phyloP scores from a whole-genome alignment of 805 yeast species.

The Ogataea paraovalis region DNA sequence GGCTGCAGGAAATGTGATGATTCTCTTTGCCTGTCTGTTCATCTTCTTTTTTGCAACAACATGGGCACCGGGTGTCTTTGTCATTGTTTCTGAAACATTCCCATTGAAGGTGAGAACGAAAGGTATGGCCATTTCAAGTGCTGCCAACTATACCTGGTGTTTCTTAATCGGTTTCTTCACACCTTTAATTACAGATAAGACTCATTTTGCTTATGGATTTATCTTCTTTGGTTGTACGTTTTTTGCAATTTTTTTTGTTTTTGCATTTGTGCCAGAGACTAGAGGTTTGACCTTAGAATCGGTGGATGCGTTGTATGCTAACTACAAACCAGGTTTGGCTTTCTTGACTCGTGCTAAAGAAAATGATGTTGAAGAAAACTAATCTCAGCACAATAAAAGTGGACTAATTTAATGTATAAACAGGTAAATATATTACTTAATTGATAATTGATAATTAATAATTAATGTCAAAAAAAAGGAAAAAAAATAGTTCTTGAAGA shows the following conservation, averaged over 20 bases:
- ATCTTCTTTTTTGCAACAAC: conserved; percentile 66
- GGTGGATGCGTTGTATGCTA: not conserved
- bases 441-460: too few relatives aligned
- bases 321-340: conserved; percentile 12
- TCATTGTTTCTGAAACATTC: conserved; percentile 61
- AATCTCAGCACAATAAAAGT: too few relatives aligned
- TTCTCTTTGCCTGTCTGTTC: conserved; percentile 59
- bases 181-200: conserved; percentile 49
- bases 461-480: too few relatives aligned
- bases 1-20: conserved; percentile 60
- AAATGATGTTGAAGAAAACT: conserved; percentile 49
- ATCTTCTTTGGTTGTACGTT: conserved; percentile 52
- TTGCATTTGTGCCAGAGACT: not conserved
- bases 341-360: conserved; percentile 41
- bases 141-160: conserved; percentile 62
- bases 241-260: conserved; percentile 50
- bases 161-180: conserved; percentile 54
- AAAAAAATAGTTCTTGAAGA: too few relatives aligned
- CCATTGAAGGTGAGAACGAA: conserved; percentile 61
- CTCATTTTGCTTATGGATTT: conserved; percentile 53
- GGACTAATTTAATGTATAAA: too few relatives aligned
- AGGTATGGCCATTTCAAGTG: conserved; percentile 61
- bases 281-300: not conserved
- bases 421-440: too few relatives aligned
- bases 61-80: conserved; percentile 69